Percentiles rank a stretch among this genome's conserved stretches.
Conservation (phyloP, 306 rosid species). For the Ammopiptanthus mongolicus region DNA sequence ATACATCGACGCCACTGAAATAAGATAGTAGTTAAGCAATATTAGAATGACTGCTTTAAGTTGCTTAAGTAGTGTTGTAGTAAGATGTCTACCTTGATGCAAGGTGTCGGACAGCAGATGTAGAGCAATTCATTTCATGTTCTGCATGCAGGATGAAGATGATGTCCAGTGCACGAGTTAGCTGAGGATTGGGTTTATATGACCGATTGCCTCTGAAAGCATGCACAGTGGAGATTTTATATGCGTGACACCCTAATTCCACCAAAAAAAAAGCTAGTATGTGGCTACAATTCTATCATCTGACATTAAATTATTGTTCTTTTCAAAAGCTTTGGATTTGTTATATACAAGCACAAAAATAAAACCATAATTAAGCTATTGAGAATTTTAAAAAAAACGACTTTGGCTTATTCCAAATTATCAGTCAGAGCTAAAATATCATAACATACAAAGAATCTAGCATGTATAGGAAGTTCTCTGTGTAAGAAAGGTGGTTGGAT, state of each 20-base stretch:
- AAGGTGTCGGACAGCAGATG: conserved; percentile 87
- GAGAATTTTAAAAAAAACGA: not conserved
- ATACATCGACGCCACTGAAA: conserved; percentile 87
- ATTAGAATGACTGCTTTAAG: not conserved
- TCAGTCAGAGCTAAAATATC: not conserved
- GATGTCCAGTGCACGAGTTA: conserved; percentile 73
- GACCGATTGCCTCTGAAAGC: conserved; percentile 67
- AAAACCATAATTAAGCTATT: not conserved
- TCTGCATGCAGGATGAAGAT: conserved; percentile 88
- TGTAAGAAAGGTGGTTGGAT: conserved; percentile 70
- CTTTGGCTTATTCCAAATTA: not conserved
- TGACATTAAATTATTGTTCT: not conserved
- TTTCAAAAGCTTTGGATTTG: not conserved
- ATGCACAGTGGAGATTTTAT: conserved; percentile 1
- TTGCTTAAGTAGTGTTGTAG: not conserved
- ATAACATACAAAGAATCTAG: conserved; percentile 82
- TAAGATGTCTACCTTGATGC: conserved; percentile 66
- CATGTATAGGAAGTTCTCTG: conserved; percentile 89
- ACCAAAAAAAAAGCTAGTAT: not conserved
- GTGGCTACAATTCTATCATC: not conserved
- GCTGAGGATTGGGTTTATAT: conserved; percentile 74
- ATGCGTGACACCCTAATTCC: not conserved
- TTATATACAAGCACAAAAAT: not conserved
- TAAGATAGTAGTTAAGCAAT: not conserved
- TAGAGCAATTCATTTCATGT: conserved; percentile 96